These are phyloP conservation scores for Cladosporium sp. DNA, from an alignment of 2,329 filamentous ascomycete species.

Conservation along the genomic window DNA sequence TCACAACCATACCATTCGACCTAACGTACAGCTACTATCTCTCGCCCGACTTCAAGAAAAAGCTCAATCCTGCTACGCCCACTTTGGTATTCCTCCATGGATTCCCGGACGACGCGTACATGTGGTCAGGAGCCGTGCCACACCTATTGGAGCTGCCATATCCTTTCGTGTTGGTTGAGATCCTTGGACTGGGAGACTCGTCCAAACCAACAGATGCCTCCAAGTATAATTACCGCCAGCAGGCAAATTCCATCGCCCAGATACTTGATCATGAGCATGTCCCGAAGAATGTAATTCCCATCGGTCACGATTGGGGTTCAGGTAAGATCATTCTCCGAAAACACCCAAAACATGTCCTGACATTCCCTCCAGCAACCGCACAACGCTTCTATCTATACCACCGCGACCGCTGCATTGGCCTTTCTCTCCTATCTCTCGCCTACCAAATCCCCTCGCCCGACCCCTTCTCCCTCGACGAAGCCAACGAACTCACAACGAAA, in stretches of 20 bases:
- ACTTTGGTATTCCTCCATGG: constrained; percentile 45
- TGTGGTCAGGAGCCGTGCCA: constrained; percentile 39
- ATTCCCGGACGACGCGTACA: constrained; percentile 45
- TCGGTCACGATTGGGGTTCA: constrained; percentile 42
- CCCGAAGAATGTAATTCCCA: constrained; percentile 32
- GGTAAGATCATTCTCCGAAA: neutral
- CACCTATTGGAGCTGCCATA: constrained; percentile 23
- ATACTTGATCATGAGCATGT: constrained; percentile 38
- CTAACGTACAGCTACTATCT: constrained; percentile 28
- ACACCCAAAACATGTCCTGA: neutral
- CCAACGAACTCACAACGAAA: constrained; percentile 31
- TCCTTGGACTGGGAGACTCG: constrained; percentile 36
- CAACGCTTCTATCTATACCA: constrained; percentile 41
- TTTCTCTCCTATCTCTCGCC: constrained; percentile 40
- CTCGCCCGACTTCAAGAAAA: constrained; percentile 24
- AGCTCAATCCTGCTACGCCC: constrained; percentile 19
- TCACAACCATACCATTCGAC: constrained; percentile 24
- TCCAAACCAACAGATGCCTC: constrained; percentile 35
- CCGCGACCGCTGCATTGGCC: constrained; percentile 37
- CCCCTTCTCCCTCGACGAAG: constrained; percentile 35
- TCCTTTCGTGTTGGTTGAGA: constrained; percentile 35
- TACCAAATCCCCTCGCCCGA: constrained; percentile 35
- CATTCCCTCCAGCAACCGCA: constrained; percentile 22
- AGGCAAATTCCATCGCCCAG: constrained; percentile 35
- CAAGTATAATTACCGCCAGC: constrained; percentile 34